Evolutionary conservation across 2,329 filamentous ascomycete species (phyloP), one percentile per base, ranked within the genome.

Genomic region (Botrytis tulipae): DNA sequence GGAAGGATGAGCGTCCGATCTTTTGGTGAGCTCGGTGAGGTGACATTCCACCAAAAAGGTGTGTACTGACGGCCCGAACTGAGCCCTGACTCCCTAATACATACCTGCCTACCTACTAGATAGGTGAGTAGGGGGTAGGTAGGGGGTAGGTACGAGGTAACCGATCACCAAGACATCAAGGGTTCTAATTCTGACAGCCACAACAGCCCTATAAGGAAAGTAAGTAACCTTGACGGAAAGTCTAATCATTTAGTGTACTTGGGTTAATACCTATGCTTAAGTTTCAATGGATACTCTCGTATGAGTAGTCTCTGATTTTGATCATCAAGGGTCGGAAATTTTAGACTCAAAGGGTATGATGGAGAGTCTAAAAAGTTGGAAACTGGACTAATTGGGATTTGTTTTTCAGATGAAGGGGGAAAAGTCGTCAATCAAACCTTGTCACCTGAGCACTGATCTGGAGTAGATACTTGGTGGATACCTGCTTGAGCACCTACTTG

Each of bases 1-100:
- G 77, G 76, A 78, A 77, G 76, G 75, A 67, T 68, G 66, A 74
- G 32, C 40, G 71, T 76, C 77, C 77, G 76, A 74, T 73, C 37
- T 54, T 51, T 60, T 59, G 29, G 32, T 69, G 48, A 68, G 35
- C 35, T 60, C 46, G 40, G 32, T 69, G 48, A 68, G 35, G 37
- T 46, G 20, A 35, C 42, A 32, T 32, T 20, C n/a, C 20, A 32
- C 40, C 29, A 46, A 61, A 40, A n/a, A n/a, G 16, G 61, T 12
- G 40, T 62, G 37, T 62, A 42, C 12, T n/a, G 48, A 16, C 48
- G 48, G 48, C 48, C 48, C 48, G 48, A 7, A 54, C 48, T 7
- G 48, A 54, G 48, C n/a, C 12, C 25, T 54, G 48, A 54, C 25
- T n/a, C 3, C 48, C 48, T 51, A 35, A 18, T 35, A 60, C 32